Conservation (phyloP, 768 basidiomycete genomes). For the Phanerodontia chrysosporium region DNA sequence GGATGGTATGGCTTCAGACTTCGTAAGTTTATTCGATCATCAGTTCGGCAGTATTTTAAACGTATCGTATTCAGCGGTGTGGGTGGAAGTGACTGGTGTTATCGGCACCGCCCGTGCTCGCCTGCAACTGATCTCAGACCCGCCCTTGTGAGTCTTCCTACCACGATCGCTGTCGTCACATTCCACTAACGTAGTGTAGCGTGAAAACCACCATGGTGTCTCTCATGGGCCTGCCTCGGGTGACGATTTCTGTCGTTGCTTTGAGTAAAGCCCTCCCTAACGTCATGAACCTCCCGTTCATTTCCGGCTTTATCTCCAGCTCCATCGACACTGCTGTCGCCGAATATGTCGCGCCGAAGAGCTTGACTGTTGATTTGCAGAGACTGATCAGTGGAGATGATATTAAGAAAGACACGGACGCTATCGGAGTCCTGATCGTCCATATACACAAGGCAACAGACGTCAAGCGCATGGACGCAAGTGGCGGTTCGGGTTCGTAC, state of each 20-base stretch:
- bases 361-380: constrained; percentile 66
- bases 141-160: constrained; percentile 44
- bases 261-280: constrained; percentile 62
- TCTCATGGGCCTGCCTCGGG: constrained; percentile 65
- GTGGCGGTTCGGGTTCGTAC: constrained; percentile 31
- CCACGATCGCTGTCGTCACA: too few relatives aligned
- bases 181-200: constrained; percentile 24
- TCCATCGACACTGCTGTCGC: constrained; percentile 59
- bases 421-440: constrained; percentile 61
- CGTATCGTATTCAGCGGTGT: constrained; percentile 54
- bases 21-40: constrained; percentile 18
- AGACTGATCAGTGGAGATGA: constrained; percentile 55
- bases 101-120: constrained; percentile 59
- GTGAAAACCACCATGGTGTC: constrained; percentile 49
- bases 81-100: constrained; percentile 71
- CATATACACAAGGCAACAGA: constrained; percentile 58
- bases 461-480: constrained; percentile 38
- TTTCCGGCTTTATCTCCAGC: constrained; percentile 65
- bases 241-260: constrained; percentile 62
- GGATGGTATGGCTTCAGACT: constrained; percentile 33
- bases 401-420: constrained; percentile 51
- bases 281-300: constrained; percentile 71
- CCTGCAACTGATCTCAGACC: constrained; percentile 69
- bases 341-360: constrained; percentile 67
- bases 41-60: constrained; percentile 27